Evolutionary conservation across 768 basidiomycete species (phyloP).

Genomic region (Psilocybe cubensis): DNA sequence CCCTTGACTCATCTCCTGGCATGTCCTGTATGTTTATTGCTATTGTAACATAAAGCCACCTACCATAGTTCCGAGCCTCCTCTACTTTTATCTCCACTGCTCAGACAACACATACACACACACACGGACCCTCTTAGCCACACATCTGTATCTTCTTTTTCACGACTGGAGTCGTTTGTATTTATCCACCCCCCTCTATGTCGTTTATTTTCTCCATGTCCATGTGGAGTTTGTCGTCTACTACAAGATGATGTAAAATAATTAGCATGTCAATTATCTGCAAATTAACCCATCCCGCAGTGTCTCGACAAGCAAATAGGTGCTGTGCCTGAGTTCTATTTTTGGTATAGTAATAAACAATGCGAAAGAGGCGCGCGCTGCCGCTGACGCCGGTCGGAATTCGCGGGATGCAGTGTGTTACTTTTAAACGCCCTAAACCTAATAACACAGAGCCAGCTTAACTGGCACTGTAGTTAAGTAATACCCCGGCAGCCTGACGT

Average conservation of each 20-base stretch:
- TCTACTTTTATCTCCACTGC: constrained; percentile 15
- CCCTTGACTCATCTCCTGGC: constrained; percentile 14
- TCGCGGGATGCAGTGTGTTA: no score
- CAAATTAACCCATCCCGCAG: constrained; percentile 16
- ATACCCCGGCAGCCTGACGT: constrained; percentile 62
- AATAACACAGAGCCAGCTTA: constrained; percentile 6
- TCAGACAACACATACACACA: constrained; percentile 10
- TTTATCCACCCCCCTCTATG: constrained; percentile 21
- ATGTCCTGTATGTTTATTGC: constrained; percentile 29
- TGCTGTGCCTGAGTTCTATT: background rate
- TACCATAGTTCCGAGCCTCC: constrained; percentile 17
- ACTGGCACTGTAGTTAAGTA: constrained; percentile 44
- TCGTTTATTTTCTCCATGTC: constrained; percentile 21
- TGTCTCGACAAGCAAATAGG: background rate
- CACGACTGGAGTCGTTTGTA: constrained; percentile 28
- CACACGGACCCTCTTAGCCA: constrained; percentile 21
- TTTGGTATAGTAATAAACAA: background rate
- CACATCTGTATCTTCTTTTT: constrained; percentile 20
- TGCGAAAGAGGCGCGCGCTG: background rate
- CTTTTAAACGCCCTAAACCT: background rate
- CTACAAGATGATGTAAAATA: constrained; percentile 25
- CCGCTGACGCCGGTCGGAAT: background rate
- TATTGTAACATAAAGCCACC: constrained; percentile 25
- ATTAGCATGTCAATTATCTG: constrained; percentile 16
- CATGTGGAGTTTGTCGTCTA: constrained; percentile 16